These are phyloP conservation scores for Vickermania spadyakhi DNA, from an alignment of 208 protist species.

Conservation along the genomic window DNA sequence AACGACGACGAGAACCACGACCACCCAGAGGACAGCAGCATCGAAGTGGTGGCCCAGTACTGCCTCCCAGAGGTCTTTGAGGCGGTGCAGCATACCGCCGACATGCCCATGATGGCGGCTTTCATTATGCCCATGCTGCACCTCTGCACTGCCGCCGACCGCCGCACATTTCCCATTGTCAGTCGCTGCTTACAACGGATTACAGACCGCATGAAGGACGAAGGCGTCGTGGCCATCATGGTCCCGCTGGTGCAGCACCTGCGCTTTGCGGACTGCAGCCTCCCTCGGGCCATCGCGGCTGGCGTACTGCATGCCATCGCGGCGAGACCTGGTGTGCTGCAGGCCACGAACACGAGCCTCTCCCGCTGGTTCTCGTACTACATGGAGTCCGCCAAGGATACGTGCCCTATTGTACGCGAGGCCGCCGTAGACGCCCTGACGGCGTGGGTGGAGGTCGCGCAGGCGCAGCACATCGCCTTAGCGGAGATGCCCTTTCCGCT, in stretches of 20 bases:
- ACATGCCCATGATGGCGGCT: background rate
- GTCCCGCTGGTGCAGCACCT: slow-evolving; percentile 17
- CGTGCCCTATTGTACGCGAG: slow-evolving; percentile 37
- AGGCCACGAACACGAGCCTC: slow-evolving; percentile 32
- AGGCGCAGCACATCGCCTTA: slow-evolving; percentile 26
- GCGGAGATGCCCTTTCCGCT: slow-evolving; percentile 60
- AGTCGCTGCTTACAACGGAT: background rate
- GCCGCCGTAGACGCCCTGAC: slow-evolving; percentile 39
- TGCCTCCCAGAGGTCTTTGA: background rate
- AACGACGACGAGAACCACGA: background rate
- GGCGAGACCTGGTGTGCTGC: slow-evolving; percentile 26
- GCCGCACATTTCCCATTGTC: background rate
- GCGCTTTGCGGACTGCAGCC: slow-evolving; percentile 14
- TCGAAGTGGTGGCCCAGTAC: background rate
- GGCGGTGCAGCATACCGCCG: background rate
- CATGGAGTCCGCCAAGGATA: slow-evolving; percentile 41
- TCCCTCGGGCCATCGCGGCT: slow-evolving; percentile 53
- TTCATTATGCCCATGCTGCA: background rate
- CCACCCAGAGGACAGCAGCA: background rate
- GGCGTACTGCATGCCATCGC: slow-evolving; percentile 46
- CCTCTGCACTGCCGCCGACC: background rate
- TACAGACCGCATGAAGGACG: background rate
- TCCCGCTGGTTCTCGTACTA: slow-evolving; percentile 57
- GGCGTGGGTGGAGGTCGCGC: slow-evolving; percentile 51
- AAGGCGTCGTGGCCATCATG: slow-evolving; percentile 5